phyloP scores from a whole-genome alignment of 345 rosid genomes.

The Brassica juncea region DNA sequence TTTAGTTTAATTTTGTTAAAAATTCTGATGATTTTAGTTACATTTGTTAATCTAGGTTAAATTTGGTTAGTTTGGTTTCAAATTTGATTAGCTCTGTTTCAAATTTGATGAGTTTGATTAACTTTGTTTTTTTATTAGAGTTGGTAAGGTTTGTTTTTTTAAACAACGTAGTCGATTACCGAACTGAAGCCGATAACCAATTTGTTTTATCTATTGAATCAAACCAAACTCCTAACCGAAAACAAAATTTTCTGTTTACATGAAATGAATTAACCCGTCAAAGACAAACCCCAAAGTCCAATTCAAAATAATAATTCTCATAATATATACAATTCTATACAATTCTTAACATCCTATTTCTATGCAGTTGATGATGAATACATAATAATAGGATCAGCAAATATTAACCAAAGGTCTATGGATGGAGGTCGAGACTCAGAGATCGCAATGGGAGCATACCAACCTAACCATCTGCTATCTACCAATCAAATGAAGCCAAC shows the following conservation, averaged over 20 bases:
- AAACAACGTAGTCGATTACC: too few relatives aligned
- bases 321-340: constrained; percentile 1
- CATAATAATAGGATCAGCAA: constrained; percentile 89
- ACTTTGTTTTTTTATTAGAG: not conserved
- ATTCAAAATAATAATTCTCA: not conserved
- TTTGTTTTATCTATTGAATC: too few relatives aligned
- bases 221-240: not conserved
- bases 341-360: not conserved
- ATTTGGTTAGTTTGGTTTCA: not conserved
- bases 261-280: not conserved
- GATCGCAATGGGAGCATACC: constrained; percentile 87
- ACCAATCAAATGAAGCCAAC: constrained; percentile 31
- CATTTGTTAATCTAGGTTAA: not conserved
- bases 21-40: not conserved
- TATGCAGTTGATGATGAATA: constrained; percentile 82
- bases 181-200: too few relatives aligned
- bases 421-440: constrained; percentile 81
- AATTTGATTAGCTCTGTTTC: not conserved
- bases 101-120: too few relatives aligned
- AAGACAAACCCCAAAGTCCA: not conserved
- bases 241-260: not conserved
- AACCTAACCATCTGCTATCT: constrained; percentile 54
- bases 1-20: not conserved
- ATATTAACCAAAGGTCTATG: constrained; percentile 92
- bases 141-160: not conserved